phyloP scores from a whole-genome alignment of 176 grass and related monocot species.

The Pontederia crassipes region DNA sequence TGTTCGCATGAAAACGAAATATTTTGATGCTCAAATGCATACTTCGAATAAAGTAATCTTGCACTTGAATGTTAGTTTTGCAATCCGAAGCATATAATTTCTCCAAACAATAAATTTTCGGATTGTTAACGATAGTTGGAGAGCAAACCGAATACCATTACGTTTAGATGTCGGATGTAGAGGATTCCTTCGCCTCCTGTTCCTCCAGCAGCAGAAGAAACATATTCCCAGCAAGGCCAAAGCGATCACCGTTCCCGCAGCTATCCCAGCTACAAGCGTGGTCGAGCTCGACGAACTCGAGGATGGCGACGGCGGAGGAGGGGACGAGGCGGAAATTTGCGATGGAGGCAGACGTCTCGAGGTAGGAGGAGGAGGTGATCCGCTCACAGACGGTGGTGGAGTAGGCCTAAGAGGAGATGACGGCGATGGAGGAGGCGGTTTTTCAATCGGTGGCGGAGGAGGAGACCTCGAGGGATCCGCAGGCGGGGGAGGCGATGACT shows the following conservation, averaged over 20 bases:
- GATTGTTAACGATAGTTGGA: background rate
- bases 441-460: no score
- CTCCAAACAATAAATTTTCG: no score
- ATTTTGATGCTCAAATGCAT: no score
- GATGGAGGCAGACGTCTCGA: background rate
- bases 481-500: no score
- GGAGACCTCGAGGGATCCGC: no score
- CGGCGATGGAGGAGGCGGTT: background rate
- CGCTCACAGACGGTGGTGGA: background rate
- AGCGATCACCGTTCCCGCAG: conserved; percentile 21
- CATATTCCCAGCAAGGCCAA: conserved; percentile 26
- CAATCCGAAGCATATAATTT: no score
- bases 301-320: conserved; percentile 6
- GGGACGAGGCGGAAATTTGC: background rate
- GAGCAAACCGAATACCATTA: background rate
- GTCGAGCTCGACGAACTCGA: background rate
- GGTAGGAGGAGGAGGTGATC: background rate
- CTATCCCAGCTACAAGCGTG: conserved; percentile 18
- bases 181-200: conserved; percentile 12
- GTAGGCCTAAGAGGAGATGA: background rate
- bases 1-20: no score
- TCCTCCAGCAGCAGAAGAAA: conserved; percentile 22
- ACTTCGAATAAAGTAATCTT: no score
- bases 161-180: background rate
- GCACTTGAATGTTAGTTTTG: no score